Conservation (phyloP, 2,329 filamentous ascomycete genomes). For the Ophiocordyceps robertsii region DNA sequence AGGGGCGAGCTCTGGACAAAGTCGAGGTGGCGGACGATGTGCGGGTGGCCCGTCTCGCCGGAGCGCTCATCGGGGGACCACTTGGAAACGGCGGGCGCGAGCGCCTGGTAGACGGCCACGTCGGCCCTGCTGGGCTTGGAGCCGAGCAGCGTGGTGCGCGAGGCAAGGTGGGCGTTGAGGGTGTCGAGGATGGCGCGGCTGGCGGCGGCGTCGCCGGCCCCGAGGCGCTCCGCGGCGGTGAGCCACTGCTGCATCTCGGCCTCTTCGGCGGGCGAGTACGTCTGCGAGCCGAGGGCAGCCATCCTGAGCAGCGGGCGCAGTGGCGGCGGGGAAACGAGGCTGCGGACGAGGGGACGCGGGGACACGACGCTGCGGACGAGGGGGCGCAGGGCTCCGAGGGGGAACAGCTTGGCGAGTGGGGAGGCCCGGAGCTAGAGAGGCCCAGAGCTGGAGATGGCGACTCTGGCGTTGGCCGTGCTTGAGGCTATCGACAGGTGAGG, state of each 20-base stretch:
- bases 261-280: conserved; percentile 68
- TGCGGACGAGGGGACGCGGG: conserved; percentile 15
- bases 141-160: conserved; percentile 79
- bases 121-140: conserved; percentile 83
- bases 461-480: not conserved
- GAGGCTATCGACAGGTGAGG: no score
- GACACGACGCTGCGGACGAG: conserved; percentile 12
- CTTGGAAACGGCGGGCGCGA: conserved; percentile 61
- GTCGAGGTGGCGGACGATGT: conserved; percentile 84
- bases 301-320: conserved; percentile 34
- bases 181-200: conserved; percentile 59
- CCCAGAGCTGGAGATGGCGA: not conserved
- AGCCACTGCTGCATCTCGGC: conserved; percentile 85
- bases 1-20: conserved; percentile 86
- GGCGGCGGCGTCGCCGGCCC: conserved; percentile 39
- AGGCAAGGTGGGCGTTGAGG: conserved; percentile 77
- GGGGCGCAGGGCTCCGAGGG: conserved; percentile 21
- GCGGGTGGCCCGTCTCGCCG: conserved; percentile 75
- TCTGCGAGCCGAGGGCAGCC: conserved; percentile 50
- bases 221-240: conserved; percentile 58
- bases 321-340: conserved; percentile 5
- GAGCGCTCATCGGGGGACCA: conserved; percentile 83
- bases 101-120: conserved; percentile 65
- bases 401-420: conserved; percentile 22
- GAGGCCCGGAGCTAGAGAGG: not conserved